Evolutionary conservation across 352 stramenopile species (phyloP).

Genomic region (Peronospora belbahrii): DNA sequence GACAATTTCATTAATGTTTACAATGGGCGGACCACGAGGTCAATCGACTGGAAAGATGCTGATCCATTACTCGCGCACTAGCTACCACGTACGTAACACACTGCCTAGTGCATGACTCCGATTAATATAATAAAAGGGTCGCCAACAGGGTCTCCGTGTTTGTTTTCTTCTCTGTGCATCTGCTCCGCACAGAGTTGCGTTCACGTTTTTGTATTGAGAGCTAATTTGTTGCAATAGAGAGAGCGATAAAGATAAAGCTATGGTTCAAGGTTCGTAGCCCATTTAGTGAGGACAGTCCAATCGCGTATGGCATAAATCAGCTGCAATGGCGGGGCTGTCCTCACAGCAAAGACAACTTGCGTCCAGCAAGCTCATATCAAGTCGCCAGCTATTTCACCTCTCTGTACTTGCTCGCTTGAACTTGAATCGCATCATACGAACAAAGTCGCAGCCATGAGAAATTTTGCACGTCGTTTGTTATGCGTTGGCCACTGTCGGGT

Average conservation of each 20-base stretch:
- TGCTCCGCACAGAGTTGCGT: conserved; percentile 1
- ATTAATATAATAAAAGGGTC: too few relatives aligned
- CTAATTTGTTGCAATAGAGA: neutral
- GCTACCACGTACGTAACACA: conserved; percentile 20
- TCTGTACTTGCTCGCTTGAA: conserved; percentile 5
- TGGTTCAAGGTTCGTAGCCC: neutral
- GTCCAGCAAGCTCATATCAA: conserved; percentile 16
- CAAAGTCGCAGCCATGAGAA: neutral
- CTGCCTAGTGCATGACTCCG: conserved; percentile 9
- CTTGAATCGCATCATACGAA: neutral
- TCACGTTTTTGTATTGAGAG: neutral
- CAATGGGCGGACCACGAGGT: conserved; percentile 10
- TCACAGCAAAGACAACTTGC: conserved; percentile 6
- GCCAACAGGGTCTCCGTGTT: neutral
- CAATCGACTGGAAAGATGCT: conserved; percentile 5
- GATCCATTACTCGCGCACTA: conserved; percentile 23
- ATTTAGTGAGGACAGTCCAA: neutral
- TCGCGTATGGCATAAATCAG: conserved; percentile 17
- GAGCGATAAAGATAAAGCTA: neutral
- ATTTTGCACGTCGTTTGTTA: conserved; percentile 7
- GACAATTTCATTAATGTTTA: conserved; percentile 22
- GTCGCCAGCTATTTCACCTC: conserved; percentile 5
- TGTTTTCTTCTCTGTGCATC: neutral
- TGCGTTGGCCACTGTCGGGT: too few relatives aligned
- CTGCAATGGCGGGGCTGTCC: conserved; percentile 10